These are phyloP conservation scores for Mangifera indica DNA, from an alignment of 345 rosid genomes.

Conservation along the genomic window DNA sequence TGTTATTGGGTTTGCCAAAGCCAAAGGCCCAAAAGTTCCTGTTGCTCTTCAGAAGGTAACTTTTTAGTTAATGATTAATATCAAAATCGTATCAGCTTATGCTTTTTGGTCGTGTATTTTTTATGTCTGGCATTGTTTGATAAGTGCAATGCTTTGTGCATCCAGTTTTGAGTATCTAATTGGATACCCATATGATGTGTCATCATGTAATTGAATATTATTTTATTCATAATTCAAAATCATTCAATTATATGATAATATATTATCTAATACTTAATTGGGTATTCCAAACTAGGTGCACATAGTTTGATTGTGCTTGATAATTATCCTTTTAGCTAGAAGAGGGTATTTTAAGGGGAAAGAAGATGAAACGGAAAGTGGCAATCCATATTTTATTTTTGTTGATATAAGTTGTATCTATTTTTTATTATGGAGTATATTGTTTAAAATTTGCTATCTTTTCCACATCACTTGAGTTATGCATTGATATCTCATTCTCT, in stretches of 20 bases:
- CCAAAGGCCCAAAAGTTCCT: slow-evolving; percentile 72
- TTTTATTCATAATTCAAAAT: no score
- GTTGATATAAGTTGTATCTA: neutral
- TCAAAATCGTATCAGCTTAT: neutral
- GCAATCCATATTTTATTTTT: neutral
- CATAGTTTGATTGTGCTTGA: no score
- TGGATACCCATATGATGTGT: no score
- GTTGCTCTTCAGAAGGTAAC: slow-evolving; percentile 87
- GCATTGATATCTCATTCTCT: no score
- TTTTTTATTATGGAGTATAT: neutral
- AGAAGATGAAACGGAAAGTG: neutral
- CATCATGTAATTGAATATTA: no score
- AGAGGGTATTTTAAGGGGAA: neutral
- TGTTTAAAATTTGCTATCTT: neutral
- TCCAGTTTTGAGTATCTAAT: no score
- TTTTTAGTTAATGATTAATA: neutral
- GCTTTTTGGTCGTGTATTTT: neutral
- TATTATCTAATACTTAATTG: no score
- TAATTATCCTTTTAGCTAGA: neutral
- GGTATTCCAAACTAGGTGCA: no score
- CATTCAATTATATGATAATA: no score
- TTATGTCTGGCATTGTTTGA: neutral
- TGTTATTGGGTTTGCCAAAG: slow-evolving; percentile 87
- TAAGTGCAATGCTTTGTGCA: no score
- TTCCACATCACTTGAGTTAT: no score